Percentiles rank a stretch among this genome's conserved stretches.
phyloP scores from a whole-genome alignment of 352 stramenopile species.

The Globisporangium polare region DNA sequence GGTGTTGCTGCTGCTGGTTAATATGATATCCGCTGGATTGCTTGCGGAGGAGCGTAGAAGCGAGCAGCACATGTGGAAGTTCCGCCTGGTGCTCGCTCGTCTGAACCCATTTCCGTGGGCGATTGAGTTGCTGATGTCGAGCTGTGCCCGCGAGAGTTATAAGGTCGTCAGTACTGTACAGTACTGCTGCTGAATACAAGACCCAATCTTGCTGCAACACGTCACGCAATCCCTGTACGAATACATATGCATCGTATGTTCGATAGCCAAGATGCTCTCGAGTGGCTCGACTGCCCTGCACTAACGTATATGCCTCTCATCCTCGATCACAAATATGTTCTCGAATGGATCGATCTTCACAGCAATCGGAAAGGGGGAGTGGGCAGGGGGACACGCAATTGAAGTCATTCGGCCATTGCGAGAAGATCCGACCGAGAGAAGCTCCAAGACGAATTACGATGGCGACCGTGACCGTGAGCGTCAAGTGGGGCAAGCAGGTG shows the following conservation, averaged over 20 bases:
- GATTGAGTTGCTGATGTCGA: not conserved
- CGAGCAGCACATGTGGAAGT: not conserved
- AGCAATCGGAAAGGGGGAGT: not conserved
- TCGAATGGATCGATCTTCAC: constrained; percentile 5
- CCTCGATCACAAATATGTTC: not conserved
- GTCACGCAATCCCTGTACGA: not conserved
- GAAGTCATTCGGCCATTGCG: not conserved
- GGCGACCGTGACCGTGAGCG: constrained; percentile 57
- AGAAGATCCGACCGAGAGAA: not conserved
- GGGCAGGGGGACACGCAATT: not conserved
- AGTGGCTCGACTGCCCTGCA: not conserved
- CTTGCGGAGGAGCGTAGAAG: not conserved
- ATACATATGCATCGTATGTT: not conserved
- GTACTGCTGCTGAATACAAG: not conserved
- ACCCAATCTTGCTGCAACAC: not conserved
- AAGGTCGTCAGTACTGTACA: not conserved
- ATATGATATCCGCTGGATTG: not conserved
- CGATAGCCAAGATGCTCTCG: not conserved
- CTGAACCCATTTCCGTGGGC: not conserved
- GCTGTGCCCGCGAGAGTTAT: not conserved
- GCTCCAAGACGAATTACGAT: constrained; percentile 7
- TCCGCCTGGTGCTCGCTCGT: not conserved
- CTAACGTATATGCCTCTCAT: not conserved
- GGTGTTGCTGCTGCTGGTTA: not conserved
- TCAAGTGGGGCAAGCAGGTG: constrained; percentile 89